Percentiles rank a stretch among this genome's conserved stretches.
phyloP scores from a whole-genome alignment of 2,329 filamentous ascomycete species.

The Sphaerulina musiva region DNA sequence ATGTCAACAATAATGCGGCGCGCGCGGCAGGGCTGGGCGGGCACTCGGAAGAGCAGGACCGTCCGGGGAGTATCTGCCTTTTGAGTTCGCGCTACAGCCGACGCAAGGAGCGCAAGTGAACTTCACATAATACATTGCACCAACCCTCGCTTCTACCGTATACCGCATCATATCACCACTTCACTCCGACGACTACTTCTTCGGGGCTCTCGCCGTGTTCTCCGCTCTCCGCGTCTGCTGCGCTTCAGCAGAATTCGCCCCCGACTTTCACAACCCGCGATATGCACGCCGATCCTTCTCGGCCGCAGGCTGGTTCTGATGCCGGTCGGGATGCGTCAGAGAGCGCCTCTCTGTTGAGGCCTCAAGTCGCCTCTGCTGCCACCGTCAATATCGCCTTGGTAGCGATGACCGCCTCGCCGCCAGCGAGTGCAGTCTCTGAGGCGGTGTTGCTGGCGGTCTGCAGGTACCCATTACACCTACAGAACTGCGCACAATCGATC shows the following conservation, averaged over 20 bases:
- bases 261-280: background rate
- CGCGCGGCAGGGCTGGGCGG: background rate
- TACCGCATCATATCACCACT: background rate
- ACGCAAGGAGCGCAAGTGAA: background rate
- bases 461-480: constrained; percentile 3
- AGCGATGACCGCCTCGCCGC: background rate
- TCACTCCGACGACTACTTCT: background rate
- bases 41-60: too few species aligned
- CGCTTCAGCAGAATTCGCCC: background rate
- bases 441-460: constrained; percentile 2
- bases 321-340: background rate
- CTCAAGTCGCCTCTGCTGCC: background rate
- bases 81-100: background rate
- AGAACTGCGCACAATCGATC: background rate
- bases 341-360: background rate
- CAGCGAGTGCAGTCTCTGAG: background rate
- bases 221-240: background rate
- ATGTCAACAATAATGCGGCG: background rate
- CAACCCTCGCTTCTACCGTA: background rate
- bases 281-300: background rate
- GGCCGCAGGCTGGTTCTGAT: background rate
- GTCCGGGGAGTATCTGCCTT: too few species aligned
- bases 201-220: background rate
- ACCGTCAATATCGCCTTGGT: background rate
- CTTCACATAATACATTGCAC: background rate